Conservation (phyloP, 2,329 filamentous ascomycete genomes). For the Neurospora sp. region DNA sequence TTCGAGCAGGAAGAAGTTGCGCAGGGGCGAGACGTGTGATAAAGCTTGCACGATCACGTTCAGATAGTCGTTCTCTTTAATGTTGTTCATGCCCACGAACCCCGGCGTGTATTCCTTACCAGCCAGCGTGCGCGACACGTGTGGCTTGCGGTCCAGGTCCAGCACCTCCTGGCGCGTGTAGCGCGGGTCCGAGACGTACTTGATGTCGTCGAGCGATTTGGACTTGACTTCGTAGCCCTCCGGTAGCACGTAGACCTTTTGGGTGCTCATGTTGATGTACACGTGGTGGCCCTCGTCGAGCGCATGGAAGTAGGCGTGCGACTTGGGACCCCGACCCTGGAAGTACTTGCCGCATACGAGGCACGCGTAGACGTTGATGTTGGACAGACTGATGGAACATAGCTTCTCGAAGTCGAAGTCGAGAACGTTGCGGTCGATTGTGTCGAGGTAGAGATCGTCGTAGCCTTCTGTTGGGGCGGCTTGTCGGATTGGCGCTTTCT, state of each 20-base stretch:
- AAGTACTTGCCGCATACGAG: slow-evolving; percentile 97
- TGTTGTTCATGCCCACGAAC: slow-evolving; percentile 99
- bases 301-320: slow-evolving; percentile 94
- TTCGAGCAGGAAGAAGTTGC: slow-evolving; percentile 87
- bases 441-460: slow-evolving; percentile 93
- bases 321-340: slow-evolving; percentile 85
- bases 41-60: slow-evolving; percentile 91
- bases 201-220: slow-evolving; percentile 93
- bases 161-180: slow-evolving; percentile 74
- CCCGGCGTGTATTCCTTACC: slow-evolving; percentile 85
- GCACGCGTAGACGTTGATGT: slow-evolving; percentile 98
- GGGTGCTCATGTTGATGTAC: slow-evolving; percentile 93
- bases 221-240: slow-evolving; percentile 96
- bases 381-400: slow-evolving; percentile 89
- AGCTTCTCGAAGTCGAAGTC: slow-evolving; percentile 99
- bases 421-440: slow-evolving; percentile 82
- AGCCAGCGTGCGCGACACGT: slow-evolving; percentile 62
- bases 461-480: slow-evolving; percentile 77
- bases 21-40: slow-evolving; percentile 77
- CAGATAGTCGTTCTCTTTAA: slow-evolving; percentile 98
- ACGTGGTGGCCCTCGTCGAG: slow-evolving; percentile 94
- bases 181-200: slow-evolving; percentile 88
- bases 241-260: slow-evolving; percentile 83
- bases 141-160: slow-evolving; percentile 59
- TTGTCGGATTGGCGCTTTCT: slow-evolving; percentile 52